Evolutionary conservation across 257 asterid genomes (phyloP), one percentile per base, ranked within the genome.

Genomic region (Solanum clarkiae): DNA sequence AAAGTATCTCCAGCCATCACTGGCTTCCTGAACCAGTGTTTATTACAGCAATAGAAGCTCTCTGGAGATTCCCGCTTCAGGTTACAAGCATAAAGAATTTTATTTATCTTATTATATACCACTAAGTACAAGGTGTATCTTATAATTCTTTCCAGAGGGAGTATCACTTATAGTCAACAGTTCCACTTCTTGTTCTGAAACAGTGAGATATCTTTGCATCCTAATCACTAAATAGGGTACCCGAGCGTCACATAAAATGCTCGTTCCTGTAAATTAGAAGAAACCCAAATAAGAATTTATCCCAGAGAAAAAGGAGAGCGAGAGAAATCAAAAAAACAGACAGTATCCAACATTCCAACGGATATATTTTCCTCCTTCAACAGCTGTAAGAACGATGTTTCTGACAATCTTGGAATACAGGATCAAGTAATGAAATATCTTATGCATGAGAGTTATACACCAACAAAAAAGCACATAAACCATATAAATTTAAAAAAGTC

Each of bases 11-110:
- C 98, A 16, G 97, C 95, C 40, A 93, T 74, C 49, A 93, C 94
- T 1, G 97, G 94, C 91, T 92, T 94, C 87, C 97, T 85, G 89
- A 95, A 92, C 86, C 97, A 90, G 92, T 93, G 87, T 94, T 98
- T 7, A 94, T 86, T 80, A 95, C 98, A 22, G 95, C 97, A 66
- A 95, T 92, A 89, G 89, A 93, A 94, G 84, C 3, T 90, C 94
- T 0, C 92, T 91, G 5, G 97, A 91, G 7, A 95, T 97, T 86
- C 91, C 93, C 51, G 91, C 94, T 84, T 93, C 98, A 9, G 96
- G 94, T 74, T 91, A 95, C 77, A 72, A 94, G 93, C 95, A 92
- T 90, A 57, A 69, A 69, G 26, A 69, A 36, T 9, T 69, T 36
- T 69, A 36, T 29, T 69, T 8, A 69, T 69, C 45, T 24, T 75